Percentiles rank a stretch among this genome's conserved stretches.
These are phyloP conservation scores for Blastobotrys indianensis DNA, from an alignment of 1,139 yeast species.

Conservation along the genomic window DNA sequence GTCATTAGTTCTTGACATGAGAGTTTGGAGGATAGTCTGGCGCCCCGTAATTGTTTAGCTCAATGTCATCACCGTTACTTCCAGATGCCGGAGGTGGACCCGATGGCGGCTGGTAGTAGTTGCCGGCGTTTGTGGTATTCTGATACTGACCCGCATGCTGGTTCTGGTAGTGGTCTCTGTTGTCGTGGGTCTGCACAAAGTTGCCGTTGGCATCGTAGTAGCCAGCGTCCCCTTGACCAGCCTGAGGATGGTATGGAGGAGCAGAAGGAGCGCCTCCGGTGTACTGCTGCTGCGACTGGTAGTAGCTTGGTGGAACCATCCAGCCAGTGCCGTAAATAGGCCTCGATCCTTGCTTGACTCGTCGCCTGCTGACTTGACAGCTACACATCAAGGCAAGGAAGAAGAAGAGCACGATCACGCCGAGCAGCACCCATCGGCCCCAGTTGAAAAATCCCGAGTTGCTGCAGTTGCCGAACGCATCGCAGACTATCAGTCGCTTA, in stretches of 20 bases:
- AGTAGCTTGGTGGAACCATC: slow-evolving; percentile 87
- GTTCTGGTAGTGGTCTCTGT: background rate
- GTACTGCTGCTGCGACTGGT: slow-evolving; percentile 63
- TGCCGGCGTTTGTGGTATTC: background rate
- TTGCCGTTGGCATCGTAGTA: slow-evolving; percentile 68
- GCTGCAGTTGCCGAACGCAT: slow-evolving; percentile 9
- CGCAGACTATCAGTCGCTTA: background rate
- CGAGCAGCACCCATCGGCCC: slow-evolving; percentile 48
- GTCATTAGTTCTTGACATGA: background rate
- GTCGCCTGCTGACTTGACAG: slow-evolving; percentile 43
- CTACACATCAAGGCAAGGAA: slow-evolving; percentile 47
- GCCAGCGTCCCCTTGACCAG: slow-evolving; percentile 68
- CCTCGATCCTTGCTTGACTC: slow-evolving; percentile 54
- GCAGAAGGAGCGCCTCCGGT: slow-evolving; percentile 32
- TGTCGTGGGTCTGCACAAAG: slow-evolving; percentile 35
- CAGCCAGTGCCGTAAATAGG: slow-evolving; percentile 84
- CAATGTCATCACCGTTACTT: slow-evolving; percentile 8
- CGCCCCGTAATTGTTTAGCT: slow-evolving; percentile 15
- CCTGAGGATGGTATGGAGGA: slow-evolving; percentile 40
- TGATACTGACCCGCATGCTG: background rate
- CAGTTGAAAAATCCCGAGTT: slow-evolving; percentile 28
- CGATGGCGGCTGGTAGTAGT: slow-evolving; percentile 16
- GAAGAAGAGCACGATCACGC: slow-evolving; percentile 45
- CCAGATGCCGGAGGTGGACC: slow-evolving; percentile 13
- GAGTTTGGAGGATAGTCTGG: slow-evolving; percentile 15